A percentile compares a stretch with the other conserved stretches of the same genome.
phyloP scores from a whole-genome alignment of 2,329 filamentous ascomycete genomes.

The Ceratocystis smalleyi region DNA sequence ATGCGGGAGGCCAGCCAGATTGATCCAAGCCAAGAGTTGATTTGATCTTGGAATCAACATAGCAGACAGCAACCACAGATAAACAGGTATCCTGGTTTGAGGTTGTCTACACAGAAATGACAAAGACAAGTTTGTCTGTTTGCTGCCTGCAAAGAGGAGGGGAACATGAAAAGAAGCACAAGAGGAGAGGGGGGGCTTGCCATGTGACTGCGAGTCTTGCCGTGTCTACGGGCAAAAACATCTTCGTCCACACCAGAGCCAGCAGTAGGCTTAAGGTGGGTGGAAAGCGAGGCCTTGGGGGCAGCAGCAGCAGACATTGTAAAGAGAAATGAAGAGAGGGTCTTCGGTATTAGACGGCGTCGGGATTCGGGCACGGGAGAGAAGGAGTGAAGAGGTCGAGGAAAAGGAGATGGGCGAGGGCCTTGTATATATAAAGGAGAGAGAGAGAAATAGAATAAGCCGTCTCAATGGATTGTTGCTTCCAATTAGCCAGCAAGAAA shows the following conservation, averaged over 20 bases:
- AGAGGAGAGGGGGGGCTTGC: conserved; percentile 36
- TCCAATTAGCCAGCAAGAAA: neutral
- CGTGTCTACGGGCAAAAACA: conserved; percentile 46
- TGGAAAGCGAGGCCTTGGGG: conserved; percentile 57
- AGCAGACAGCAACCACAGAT: no score
- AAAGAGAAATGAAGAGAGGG: conserved; percentile 6
- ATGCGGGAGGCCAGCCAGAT: no score
- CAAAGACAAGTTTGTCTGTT: no score
- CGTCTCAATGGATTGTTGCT: neutral
- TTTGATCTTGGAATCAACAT: no score
- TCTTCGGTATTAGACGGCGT: conserved; percentile 14
- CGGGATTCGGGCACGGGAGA: conserved; percentile 12
- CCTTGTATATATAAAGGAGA: neutral
- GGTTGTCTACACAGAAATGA: no score
- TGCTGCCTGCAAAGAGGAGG: neutral
- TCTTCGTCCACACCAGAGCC: conserved; percentile 30
- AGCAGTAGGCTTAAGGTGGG: conserved; percentile 55
- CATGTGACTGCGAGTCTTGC: conserved; percentile 76
- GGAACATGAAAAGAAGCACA: neutral
- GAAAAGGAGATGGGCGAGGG: neutral
- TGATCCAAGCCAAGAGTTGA: no score
- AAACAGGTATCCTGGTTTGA: no score
- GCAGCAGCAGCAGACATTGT: conserved; percentile 44
- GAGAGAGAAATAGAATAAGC: neutral
- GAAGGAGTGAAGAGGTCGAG: conserved; percentile 3